Evolutionary conservation across 306 rosid species (phyloP).

Genomic region (Begonia fuchsioides): DNA sequence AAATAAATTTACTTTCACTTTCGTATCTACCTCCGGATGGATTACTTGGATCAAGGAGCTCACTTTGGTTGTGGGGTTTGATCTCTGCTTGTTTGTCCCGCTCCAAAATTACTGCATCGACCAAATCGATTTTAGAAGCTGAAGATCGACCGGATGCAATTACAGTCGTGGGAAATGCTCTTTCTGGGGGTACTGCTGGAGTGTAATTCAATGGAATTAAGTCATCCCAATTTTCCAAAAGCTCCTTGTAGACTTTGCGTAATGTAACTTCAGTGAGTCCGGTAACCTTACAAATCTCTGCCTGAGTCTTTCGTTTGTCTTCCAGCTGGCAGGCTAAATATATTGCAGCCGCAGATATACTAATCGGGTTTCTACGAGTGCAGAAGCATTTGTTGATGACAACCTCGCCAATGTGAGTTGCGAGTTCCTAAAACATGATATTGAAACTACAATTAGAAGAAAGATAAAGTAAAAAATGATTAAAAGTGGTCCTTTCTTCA

Average conservation of each 20-base stretch:
- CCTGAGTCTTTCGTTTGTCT: constrained; percentile 96
- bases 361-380: constrained; percentile 88
- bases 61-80: constrained; percentile 32
- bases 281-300: constrained; percentile 92
- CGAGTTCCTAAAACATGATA: constrained; percentile 51
- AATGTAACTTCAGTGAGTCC: constrained; percentile 95
- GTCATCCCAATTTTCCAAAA: constrained; percentile 96
- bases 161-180: constrained; percentile 85
- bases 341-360: constrained; percentile 95
- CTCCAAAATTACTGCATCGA: constrained; percentile 35
- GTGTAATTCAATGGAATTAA: constrained; percentile 86
- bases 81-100: constrained; percentile 46
- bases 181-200: constrained; percentile 96
- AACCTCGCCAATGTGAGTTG: constrained; percentile 92
- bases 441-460: constrained; percentile 1
- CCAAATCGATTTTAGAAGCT: constrained; percentile 43
- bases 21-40: constrained; percentile 40
- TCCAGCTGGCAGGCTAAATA: constrained; percentile 97
- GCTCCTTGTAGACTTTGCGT: constrained; percentile 86
- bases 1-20: constrained; percentile 31
- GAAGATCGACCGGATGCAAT: constrained; percentile 70
- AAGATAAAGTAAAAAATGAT: background rate
- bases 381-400: constrained; percentile 99
- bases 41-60: constrained; percentile 30
- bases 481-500: too few species aligned